phyloP scores from a whole-genome alignment of 768 basidiomycete genomes.

The Boletus rufocinnamomeus region DNA sequence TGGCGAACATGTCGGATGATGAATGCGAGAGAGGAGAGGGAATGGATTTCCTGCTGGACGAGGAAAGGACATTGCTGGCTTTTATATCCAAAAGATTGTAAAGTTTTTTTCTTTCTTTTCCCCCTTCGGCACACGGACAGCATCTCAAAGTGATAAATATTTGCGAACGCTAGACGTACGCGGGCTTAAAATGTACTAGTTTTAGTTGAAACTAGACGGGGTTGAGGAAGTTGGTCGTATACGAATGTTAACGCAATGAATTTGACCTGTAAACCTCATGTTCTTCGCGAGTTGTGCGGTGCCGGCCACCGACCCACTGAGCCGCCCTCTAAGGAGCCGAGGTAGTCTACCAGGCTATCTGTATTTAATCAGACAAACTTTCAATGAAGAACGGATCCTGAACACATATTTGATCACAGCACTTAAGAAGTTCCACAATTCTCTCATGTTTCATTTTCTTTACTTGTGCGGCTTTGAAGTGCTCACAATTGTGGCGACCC shows the following conservation, averaged over 20 bases:
- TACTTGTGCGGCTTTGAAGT: neutral
- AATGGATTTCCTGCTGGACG: neutral
- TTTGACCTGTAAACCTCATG: neutral
- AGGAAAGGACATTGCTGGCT: neutral
- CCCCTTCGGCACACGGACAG: too few relatives aligned
- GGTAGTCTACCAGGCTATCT: neutral
- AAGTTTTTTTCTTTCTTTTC: neutral
- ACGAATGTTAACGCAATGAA: neutral
- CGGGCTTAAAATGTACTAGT: neutral
- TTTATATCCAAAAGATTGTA: neutral
- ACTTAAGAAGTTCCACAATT: neutral
- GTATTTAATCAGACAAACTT: neutral
- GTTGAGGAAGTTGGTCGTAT: too few relatives aligned
- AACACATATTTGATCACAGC: neutral
- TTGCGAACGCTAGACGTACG: neutral
- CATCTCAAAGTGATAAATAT: neutral
- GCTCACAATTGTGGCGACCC: neutral
- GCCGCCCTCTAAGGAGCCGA: too few relatives aligned
- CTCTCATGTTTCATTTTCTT: neutral
- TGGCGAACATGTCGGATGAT: too few relatives aligned
- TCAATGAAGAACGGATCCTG: neutral
- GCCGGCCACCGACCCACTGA: too few relatives aligned
- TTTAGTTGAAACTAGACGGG: neutral
- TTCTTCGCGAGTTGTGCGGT: neutral
- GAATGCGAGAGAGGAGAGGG: neutral